Base-by-base conservation (phyloP, 768 basidiomycete species). In the Sporobolomyces pararoseus region DNA sequence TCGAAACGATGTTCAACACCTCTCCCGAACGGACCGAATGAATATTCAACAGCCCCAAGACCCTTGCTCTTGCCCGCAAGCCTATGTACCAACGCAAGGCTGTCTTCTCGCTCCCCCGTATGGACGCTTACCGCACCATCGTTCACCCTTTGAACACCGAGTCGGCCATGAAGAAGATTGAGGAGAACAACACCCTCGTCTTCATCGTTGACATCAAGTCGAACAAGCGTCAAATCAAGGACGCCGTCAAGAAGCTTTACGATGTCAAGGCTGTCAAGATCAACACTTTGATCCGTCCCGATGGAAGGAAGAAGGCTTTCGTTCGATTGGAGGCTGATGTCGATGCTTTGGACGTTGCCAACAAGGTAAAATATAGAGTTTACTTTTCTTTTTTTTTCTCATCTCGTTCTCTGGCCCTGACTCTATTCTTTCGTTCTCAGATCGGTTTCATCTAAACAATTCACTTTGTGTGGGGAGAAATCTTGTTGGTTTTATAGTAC, bases 221-320 rank as follows among this genome's bases (percentile, higher is more conserved):
- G 76, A 99, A 96, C 87, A 99, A 99, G 86, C 87, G 92, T 54
- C 92, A 99, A 82, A 98, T 98, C 84, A 95, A 93, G 86, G 91
- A 97, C 77, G 96, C 96, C 2, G 93, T 99, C 77, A 97, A 97
- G 87, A 96, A 96, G 86, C 81, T 99, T 77, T 98, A 97, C 81
- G 94, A 96, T 78, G 94, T 98, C 62, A 87, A 94, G 82, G 90
- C 92, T 14, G 88, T 88, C 50, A 96, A 95, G 83, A 85, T 98
- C 80, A 99, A 97, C 86, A 99, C 96, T 59, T 86, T 99, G 79
- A 97, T 98, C 81, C 88, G 94, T 90, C 80, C 96, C 95, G 96
- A 98, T 78, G 95, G 95, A 60, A 91, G 89, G 87, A 99, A 99
- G 85, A 98, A 98, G 88, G 96, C 96, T 50, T 99, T 96, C 80